Percentiles rank a stretch among this genome's conserved stretches.
phyloP scores from a whole-genome alignment of 164 flowering plant species.

The Nymphaea thermarum region DNA sequence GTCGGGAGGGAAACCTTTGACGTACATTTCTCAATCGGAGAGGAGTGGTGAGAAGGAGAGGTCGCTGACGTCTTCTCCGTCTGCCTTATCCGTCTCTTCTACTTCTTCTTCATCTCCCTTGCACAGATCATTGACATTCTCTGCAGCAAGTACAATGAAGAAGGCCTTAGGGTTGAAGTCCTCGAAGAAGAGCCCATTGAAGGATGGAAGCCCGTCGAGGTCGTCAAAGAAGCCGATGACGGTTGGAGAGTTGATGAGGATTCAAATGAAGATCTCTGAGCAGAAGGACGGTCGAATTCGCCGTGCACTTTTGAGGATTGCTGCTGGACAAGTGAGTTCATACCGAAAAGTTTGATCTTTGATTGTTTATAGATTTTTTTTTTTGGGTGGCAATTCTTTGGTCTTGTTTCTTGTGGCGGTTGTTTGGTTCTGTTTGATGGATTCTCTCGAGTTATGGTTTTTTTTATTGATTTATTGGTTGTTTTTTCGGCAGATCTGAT shows the following conservation, averaged over 20 bases:
- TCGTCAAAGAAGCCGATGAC: conserved; percentile 30
- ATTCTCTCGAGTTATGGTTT: background rate
- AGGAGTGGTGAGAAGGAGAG: conserved; percentile 1
- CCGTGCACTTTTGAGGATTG: conserved; percentile 59
- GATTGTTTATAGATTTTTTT: background rate
- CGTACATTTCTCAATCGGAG: conserved; percentile 29
- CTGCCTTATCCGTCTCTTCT: conserved; percentile 11
- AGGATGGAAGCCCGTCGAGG: conserved; percentile 15
- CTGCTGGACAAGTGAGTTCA: conserved; percentile 65
- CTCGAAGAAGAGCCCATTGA: conserved; percentile 8
- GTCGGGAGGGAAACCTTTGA: conserved; percentile 53
- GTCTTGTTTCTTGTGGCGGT: background rate
- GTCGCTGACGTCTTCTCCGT: background rate
- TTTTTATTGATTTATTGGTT: background rate
- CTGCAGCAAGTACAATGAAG: conserved; percentile 72
- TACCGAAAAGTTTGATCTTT: background rate
- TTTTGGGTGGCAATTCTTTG: background rate
- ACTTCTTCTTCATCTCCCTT: conserved; percentile 22
- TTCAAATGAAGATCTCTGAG: conserved; percentile 81
- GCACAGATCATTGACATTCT: conserved; percentile 54
- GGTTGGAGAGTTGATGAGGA: conserved; percentile 65
- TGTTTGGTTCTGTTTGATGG: background rate
- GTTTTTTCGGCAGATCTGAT: background rate
- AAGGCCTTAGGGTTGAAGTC: conserved; percentile 58
- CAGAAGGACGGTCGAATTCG: conserved; percentile 67